Evolutionary conservation across 768 basidiomycete genomes (phyloP).

Genomic region (Steccherinum ochraceum): DNA sequence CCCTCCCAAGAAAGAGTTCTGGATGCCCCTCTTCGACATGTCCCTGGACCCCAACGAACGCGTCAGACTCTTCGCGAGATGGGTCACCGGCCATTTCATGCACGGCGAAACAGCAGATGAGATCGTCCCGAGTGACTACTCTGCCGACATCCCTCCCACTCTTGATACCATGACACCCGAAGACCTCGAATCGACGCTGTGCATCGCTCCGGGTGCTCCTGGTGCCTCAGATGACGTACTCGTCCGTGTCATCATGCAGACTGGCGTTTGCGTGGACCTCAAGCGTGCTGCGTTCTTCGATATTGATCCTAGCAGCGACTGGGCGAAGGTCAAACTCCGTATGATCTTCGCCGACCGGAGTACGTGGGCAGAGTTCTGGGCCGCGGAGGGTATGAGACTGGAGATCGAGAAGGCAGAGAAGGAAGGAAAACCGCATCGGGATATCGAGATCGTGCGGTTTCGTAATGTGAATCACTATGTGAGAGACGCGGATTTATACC

Average conservation of each 20-base stretch:
- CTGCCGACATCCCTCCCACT: not conserved
- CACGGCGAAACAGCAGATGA: not conserved
- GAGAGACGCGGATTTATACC: not conserved
- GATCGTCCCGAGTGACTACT: not conserved
- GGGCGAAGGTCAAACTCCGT: not conserved
- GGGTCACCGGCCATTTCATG: not conserved
- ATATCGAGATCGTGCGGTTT: not conserved
- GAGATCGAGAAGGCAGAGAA: not conserved
- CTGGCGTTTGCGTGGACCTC: not conserved
- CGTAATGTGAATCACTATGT: not conserved
- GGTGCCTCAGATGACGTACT: not conserved
- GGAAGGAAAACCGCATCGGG: not conserved
- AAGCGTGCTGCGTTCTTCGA: not conserved
- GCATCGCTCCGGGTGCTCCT: not conserved
- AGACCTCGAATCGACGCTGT: not conserved
- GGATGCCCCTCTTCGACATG: not conserved
- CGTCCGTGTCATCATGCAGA: not conserved
- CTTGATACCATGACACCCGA: not conserved
- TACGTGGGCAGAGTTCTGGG: not conserved
- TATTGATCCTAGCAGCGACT: not conserved
- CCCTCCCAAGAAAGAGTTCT: not conserved
- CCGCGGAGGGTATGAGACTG: not conserved
- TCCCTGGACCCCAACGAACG: not conserved
- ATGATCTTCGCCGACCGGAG: not conserved
- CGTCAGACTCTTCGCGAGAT: not conserved